Percentiles rank a stretch among this genome's conserved stretches.
Conservation (phyloP, 2,329 filamentous ascomycete genomes). For the Grosmannia serpens region DNA sequence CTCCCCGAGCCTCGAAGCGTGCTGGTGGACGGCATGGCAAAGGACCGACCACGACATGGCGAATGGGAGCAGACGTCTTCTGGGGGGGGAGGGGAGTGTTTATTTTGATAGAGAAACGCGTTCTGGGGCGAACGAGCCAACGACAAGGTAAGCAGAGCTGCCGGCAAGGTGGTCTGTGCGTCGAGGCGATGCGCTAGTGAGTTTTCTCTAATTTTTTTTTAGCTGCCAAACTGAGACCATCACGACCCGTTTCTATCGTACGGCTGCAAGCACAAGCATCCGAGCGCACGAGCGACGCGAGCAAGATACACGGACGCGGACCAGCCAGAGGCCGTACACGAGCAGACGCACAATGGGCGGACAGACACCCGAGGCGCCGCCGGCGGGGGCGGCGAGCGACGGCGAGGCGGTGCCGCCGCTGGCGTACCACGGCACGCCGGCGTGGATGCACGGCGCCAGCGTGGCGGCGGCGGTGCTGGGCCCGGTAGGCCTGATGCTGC, state of each 20-base stretch:
- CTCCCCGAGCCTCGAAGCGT: too few relatives aligned
- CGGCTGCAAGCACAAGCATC: background rate
- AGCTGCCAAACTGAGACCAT: too few relatives aligned
- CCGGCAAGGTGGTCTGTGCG: background rate
- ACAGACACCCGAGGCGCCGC: background rate
- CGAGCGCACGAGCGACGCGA: background rate
- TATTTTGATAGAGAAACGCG: too few relatives aligned
- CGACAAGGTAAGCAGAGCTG: too few relatives aligned
- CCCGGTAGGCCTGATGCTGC: slow-evolving; percentile 36
- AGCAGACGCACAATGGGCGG: background rate
- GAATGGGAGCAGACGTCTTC: too few relatives aligned
- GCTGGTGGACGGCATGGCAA: too few relatives aligned
- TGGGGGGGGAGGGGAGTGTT: too few relatives aligned
- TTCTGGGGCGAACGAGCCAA: too few relatives aligned
- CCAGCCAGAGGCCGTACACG: too few relatives aligned
- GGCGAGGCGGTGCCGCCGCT: background rate
- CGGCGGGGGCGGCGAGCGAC: background rate
- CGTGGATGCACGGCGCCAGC: slow-evolving; percentile 33
- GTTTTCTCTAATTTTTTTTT: background rate
- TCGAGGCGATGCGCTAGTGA: background rate
- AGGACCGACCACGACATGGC: too few relatives aligned
- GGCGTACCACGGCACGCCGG: slow-evolving; percentile 17
- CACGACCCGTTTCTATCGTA: too few relatives aligned
- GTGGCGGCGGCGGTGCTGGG: slow-evolving; percentile 35
- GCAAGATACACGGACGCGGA: background rate